Evolutionary conservation across 805 yeast species (phyloP).

Genomic region (Barnettozyma vustinii): DNA sequence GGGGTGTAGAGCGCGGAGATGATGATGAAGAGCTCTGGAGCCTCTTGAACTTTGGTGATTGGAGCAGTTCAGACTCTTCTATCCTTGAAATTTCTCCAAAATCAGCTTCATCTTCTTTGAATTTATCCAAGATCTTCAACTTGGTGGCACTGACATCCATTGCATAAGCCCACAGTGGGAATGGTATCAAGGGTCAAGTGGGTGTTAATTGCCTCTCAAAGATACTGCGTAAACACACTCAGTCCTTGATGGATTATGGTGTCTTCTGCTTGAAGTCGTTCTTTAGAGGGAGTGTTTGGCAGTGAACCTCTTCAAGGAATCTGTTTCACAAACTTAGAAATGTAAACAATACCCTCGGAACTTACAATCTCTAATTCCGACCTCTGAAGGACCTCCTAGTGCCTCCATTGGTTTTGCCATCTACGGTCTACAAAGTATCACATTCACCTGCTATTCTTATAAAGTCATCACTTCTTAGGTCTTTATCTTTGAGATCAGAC

Average conservation of each 20-base stretch:
- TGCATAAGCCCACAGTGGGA: neutral
- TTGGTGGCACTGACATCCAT: slow-evolving; percentile 18
- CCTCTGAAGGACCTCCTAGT: no score
- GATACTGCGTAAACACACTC: neutral
- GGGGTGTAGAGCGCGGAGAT: slow-evolving; percentile 14
- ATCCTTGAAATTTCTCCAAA: slow-evolving; percentile 20
- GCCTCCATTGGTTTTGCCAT: no score
- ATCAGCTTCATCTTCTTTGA: slow-evolving; percentile 22
- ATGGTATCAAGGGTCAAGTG: neutral
- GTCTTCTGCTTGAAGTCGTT: neutral
- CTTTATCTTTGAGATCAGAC: neutral
- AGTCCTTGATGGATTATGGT: neutral
- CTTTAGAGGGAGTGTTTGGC: neutral
- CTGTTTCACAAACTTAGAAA: neutral
- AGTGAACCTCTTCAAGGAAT: neutral
- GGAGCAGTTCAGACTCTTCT: slow-evolving; percentile 23
- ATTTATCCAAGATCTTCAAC: slow-evolving; percentile 19
- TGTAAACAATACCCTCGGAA: slow-evolving; percentile 5
- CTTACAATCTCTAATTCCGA: neutral
- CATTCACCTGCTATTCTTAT: neutral
- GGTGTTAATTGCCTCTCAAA: no score
- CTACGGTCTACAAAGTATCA: neutral
- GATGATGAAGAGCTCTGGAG: slow-evolving; percentile 21
- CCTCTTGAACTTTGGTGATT: slow-evolving; percentile 23
- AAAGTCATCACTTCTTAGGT: no score